Percentiles rank a stretch among this genome's conserved stretches.
phyloP scores from a whole-genome alignment of 176 grass and related monocot genomes.

The Carex parvula region DNA sequence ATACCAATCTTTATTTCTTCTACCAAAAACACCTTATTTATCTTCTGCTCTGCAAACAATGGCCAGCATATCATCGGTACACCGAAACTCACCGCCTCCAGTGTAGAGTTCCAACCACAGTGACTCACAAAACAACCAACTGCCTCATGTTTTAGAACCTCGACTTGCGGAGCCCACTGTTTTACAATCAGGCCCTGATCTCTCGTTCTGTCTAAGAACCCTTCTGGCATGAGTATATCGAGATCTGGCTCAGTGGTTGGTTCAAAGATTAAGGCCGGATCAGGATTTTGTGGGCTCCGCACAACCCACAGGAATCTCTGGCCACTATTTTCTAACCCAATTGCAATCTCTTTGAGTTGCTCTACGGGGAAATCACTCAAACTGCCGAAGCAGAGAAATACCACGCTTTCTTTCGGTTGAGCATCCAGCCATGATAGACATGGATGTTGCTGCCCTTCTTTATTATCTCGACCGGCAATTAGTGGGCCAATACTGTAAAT shows the following conservation, averaged over 20 bases:
- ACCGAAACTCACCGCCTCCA: too few species aligned
- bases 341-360: slow-evolving; percentile 34
- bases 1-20: slow-evolving; percentile 23
- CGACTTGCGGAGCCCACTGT: too few species aligned
- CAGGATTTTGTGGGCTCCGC: not conserved
- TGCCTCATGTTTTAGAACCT: too few species aligned
- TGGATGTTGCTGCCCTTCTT: not conserved
- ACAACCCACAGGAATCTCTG: slow-evolving; percentile 45
- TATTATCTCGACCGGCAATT: not conserved
- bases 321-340: slow-evolving; percentile 32
- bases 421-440: slow-evolving; percentile 37
- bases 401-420: slow-evolving; percentile 32
- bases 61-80: too few species aligned
- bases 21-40: too few species aligned
- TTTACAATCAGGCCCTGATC: too few species aligned
- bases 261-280: not conserved
- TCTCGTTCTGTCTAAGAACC: too few species aligned
- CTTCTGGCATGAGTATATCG: not conserved
- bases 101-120: too few species aligned
- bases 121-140: too few species aligned
- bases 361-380: slow-evolving; percentile 11
- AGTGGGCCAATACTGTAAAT: slow-evolving; percentile 29
- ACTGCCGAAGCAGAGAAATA: slow-evolving; percentile 43
- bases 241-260: not conserved
- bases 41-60: too few species aligned